These are phyloP conservation scores for Schizochytrium sp. DNA, from an alignment of 108 stramenopile species.

Conservation along the genomic window DNA sequence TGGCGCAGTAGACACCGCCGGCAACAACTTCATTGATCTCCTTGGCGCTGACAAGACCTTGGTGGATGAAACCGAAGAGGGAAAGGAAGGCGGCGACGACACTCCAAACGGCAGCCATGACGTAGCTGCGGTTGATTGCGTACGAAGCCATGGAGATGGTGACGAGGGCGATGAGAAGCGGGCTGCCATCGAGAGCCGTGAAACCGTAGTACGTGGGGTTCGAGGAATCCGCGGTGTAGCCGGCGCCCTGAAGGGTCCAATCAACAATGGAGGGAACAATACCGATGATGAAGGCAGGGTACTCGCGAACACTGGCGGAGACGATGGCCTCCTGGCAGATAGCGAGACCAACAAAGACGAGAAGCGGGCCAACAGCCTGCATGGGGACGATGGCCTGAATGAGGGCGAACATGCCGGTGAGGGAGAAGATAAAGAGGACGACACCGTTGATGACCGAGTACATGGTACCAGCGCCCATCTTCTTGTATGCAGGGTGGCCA, in stretches of 20 bases:
- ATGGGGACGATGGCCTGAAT: conserved; percentile 15
- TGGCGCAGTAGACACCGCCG: neutral
- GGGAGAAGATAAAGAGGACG: conserved; percentile 12
- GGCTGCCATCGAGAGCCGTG: neutral
- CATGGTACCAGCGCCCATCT: conserved; percentile 26
- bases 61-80: neutral
- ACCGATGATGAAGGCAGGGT: neutral
- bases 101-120: neutral
- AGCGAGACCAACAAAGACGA: neutral
- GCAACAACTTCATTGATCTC: neutral
- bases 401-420: conserved; percentile 16
- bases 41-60: neutral
- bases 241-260: neutral
- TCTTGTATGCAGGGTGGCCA: conserved; percentile 33
- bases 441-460: conserved; percentile 27
- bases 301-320: neutral
- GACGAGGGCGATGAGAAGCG: neutral
- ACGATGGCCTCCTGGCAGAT: neutral
- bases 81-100: neutral
- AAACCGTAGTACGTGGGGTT: neutral
- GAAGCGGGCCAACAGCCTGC: neutral
- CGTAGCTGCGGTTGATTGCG: neutral
- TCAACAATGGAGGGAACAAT: neutral
- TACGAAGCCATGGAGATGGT: neutral
- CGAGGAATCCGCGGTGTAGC: neutral